Evolutionary conservation across 352 stramenopile genomes (phyloP).

Genomic region (Phytophthora boehmeriae): DNA sequence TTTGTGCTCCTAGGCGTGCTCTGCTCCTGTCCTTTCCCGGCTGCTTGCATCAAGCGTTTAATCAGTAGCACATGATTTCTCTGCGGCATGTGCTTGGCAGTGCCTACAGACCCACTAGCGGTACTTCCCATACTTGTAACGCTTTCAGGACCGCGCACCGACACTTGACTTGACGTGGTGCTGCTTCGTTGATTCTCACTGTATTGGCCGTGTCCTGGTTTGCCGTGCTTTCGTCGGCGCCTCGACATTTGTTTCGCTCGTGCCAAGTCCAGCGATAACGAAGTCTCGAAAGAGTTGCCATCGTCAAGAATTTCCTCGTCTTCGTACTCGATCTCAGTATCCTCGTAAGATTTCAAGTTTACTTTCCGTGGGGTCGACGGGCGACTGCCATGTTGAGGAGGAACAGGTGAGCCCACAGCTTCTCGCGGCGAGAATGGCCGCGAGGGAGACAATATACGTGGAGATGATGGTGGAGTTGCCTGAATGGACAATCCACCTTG

Average conservation of each 20-base stretch:
- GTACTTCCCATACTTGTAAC: conserved; percentile 30
- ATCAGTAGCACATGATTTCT: conserved; percentile 58
- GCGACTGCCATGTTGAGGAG: conserved; percentile 16
- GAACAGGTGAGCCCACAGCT: neutral
- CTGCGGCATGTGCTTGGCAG: conserved; percentile 69
- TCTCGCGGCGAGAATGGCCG: conserved; percentile 25
- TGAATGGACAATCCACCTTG: conserved; percentile 8
- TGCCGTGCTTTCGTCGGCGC: conserved; percentile 27
- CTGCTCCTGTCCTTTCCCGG: conserved; percentile 26
- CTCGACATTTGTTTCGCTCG: conserved; percentile 17
- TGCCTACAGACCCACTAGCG: conserved; percentile 32
- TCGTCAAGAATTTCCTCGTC: conserved; percentile 46
- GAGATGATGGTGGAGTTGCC: conserved; percentile 22
- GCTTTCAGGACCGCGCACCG: conserved; percentile 36
- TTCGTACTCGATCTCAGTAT: conserved; percentile 44
- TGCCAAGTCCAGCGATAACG: conserved; percentile 16
- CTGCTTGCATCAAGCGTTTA: conserved; percentile 54
- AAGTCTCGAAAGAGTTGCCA: conserved; percentile 1
- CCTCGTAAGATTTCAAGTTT: conserved; percentile 7
- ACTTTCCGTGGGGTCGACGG: conserved; percentile 12
- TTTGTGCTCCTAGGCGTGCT: conserved; percentile 17
- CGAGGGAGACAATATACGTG: conserved; percentile 19
- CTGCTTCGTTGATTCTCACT: conserved; percentile 8
- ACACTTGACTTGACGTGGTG: conserved; percentile 27
- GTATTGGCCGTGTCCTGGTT: conserved; percentile 13